Conservation (phyloP, 371 early-diverging fungal genomes). For the Haplosporangium sp. region DNA sequence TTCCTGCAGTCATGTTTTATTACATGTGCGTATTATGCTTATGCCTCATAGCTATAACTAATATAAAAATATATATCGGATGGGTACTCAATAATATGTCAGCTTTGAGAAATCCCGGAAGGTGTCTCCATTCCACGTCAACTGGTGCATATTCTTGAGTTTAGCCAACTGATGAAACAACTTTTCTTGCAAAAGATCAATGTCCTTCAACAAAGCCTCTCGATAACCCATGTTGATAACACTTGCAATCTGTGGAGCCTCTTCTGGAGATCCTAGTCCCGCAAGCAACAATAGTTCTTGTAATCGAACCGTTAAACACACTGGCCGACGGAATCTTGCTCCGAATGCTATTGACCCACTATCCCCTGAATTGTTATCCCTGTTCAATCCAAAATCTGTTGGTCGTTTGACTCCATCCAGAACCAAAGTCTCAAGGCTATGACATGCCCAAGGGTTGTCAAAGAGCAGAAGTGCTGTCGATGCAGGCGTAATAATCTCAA, state of each 20-base stretch:
- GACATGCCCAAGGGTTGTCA: slow-evolving; percentile 12
- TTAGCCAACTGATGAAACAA: slow-evolving; percentile 13
- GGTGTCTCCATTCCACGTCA: slow-evolving; percentile 14
- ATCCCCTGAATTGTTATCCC: background rate
- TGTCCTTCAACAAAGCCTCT: background rate
- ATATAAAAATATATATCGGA: no score
- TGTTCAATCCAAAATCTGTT: background rate
- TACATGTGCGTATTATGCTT: no score
- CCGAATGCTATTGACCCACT: background rate
- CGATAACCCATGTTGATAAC: background rate
- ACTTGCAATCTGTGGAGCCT: background rate
- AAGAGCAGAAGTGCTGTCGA: background rate
- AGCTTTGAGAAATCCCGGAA: slow-evolving; percentile 15
- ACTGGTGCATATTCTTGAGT: slow-evolving; percentile 11
- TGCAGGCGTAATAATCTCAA: background rate
- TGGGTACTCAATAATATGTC: background rate
- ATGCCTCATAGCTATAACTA: no score
- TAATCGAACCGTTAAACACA: background rate
- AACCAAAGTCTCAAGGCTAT: slow-evolving; percentile 5
- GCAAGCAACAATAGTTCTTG: slow-evolving; percentile 5
- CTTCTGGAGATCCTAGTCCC: background rate
- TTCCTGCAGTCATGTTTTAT: no score
- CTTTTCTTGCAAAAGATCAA: slow-evolving; percentile 12
- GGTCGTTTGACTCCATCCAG: slow-evolving; percentile 8
- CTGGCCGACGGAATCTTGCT: background rate